Evolutionary conservation across 2,329 filamentous ascomycete genomes (phyloP).

Genomic region (Fusarium equiseti): DNA sequence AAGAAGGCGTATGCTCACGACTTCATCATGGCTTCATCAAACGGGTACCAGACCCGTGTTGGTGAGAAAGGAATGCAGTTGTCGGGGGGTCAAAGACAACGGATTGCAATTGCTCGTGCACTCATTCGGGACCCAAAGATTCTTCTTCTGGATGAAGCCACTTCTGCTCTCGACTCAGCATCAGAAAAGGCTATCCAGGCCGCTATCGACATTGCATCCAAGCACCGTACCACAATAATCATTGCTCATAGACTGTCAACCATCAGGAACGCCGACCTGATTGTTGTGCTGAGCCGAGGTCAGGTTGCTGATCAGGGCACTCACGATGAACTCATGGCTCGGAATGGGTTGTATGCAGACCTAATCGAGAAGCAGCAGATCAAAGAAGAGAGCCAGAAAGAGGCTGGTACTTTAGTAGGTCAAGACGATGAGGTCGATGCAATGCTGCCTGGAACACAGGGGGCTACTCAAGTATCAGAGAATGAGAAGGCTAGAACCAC

Average conservation of each 20-base stretch:
- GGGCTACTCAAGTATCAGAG: not conserved
- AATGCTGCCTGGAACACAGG: not conserved
- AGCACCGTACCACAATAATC: slow-evolving; percentile 69
- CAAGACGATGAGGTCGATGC: slow-evolving; percentile 29
- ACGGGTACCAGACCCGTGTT: slow-evolving; percentile 60
- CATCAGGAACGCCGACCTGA: slow-evolving; percentile 72
- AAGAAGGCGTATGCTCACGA: slow-evolving; percentile 9
- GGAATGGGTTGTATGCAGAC: slow-evolving; percentile 48
- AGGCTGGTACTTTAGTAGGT: slow-evolving; percentile 7
- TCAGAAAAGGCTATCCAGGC: slow-evolving; percentile 58
- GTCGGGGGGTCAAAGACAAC: slow-evolving; percentile 67
- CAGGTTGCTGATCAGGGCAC: slow-evolving; percentile 70
- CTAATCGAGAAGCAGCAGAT: slow-evolving; percentile 42
- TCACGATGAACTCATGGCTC: slow-evolving; percentile 67
- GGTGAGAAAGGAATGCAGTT: slow-evolving; percentile 68
- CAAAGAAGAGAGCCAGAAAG: slow-evolving; percentile 48
- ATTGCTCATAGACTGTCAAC: slow-evolving; percentile 73
- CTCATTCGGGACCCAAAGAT: slow-evolving; percentile 67
- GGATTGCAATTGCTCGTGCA: slow-evolving; percentile 66
- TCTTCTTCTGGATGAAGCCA: slow-evolving; percentile 75
- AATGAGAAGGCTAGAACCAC: not conserved
- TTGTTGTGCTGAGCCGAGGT: slow-evolving; percentile 72
- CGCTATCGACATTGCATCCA: slow-evolving; percentile 53
- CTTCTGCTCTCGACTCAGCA: slow-evolving; percentile 61
- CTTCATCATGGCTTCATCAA: not conserved